These are phyloP conservation scores for Iris pallida DNA, from an alignment of 116 monocot species.

Conservation along the genomic window DNA sequence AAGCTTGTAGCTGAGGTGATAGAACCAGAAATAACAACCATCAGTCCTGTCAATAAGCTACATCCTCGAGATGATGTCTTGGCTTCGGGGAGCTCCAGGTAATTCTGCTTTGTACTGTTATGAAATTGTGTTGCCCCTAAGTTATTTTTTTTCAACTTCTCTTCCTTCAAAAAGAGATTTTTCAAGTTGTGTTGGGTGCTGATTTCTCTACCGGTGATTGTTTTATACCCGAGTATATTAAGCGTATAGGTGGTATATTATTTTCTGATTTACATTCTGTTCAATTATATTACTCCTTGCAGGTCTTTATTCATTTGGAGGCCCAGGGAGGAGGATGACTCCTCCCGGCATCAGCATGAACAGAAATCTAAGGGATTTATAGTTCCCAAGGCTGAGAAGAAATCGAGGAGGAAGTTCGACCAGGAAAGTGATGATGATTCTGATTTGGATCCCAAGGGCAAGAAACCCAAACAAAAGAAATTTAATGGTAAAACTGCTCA, in stretches of 20 bases:
- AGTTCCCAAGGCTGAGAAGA: slow-evolving; percentile 35
- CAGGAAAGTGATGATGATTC: slow-evolving; percentile 42
- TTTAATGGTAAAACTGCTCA: slow-evolving; percentile 11
- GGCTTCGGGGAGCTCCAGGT: slow-evolving; percentile 95
- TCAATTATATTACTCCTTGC: slow-evolving; percentile 2
- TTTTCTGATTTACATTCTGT: not conserved
- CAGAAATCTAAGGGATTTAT: slow-evolving; percentile 46
- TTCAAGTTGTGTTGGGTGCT: not conserved
- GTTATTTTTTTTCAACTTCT: not conserved
- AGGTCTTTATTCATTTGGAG: slow-evolving; percentile 92
- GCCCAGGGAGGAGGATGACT: slow-evolving; percentile 29
- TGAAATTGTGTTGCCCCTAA: not conserved
- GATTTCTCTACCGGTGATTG: not conserved
- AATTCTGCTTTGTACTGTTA: not conserved
- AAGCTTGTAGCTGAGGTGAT: slow-evolving; percentile 79
- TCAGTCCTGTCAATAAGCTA: slow-evolving; percentile 85
- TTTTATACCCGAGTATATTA: not conserved
- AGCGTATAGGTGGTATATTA: not conserved
- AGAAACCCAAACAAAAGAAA: slow-evolving; percentile 35
- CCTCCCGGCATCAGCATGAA: slow-evolving; percentile 17
- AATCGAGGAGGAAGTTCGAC: slow-evolving; percentile 31
- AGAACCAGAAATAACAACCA: slow-evolving; percentile 82
- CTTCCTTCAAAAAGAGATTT: not conserved
- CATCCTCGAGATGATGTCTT: slow-evolving; percentile 86
- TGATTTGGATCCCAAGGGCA: slow-evolving; percentile 26